These are phyloP conservation scores for Dictyostelium discoideum DNA, from an alignment of 78 protist genomes.

Conservation along the genomic window DNA sequence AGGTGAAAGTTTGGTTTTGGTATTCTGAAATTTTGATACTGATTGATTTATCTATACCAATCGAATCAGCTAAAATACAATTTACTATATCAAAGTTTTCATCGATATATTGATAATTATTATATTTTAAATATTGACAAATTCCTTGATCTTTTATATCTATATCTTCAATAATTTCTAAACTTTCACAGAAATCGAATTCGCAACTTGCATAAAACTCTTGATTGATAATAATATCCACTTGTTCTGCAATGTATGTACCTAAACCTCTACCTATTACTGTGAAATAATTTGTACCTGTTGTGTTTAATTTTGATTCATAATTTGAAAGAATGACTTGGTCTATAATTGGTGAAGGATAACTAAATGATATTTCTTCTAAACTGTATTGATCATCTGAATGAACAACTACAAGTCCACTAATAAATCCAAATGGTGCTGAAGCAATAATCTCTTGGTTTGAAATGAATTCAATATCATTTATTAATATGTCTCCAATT, in stretches of 20 bases:
- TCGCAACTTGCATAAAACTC: background rate
- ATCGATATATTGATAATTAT: background rate
- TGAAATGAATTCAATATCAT: background rate
- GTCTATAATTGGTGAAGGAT: background rate
- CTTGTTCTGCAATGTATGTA: background rate
- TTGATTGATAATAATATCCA: background rate
- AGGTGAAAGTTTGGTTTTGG: background rate
- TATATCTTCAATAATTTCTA: background rate
- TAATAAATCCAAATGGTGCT: background rate
- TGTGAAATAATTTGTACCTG: background rate
- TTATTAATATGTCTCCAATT: background rate
- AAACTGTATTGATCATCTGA: background rate
- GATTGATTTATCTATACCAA: background rate
- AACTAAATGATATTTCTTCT: background rate
- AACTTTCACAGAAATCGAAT: background rate
- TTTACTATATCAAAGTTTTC: background rate
- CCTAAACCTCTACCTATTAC: background rate
- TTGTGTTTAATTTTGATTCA: background rate
- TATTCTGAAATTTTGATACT: background rate
- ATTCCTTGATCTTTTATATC: background rate
- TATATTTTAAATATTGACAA: background rate
- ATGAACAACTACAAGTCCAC: background rate
- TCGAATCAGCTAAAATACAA: background rate
- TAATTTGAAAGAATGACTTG: background rate
- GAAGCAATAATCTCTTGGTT: background rate